Conservation (phyloP, 352 stramenopile genomes). For the Globisporangium heterothallicum region DNA sequence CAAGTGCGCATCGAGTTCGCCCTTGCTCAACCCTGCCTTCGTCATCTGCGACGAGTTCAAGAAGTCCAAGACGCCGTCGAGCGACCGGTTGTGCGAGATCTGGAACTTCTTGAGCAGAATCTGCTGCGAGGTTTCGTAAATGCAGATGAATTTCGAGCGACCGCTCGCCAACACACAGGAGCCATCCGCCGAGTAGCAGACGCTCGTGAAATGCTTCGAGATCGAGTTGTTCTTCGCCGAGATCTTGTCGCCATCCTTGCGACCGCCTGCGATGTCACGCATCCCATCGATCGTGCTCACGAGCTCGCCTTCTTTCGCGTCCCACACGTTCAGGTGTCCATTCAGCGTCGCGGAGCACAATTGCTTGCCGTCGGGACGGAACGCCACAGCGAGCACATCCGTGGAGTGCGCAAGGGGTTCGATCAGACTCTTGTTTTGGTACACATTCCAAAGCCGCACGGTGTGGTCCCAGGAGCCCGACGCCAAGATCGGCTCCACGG, state of each 20-base stretch:
- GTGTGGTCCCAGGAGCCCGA: constrained; percentile 98
- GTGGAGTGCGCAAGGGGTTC: constrained; percentile 95
- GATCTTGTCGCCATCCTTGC: constrained; percentile 75
- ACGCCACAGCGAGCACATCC: constrained; percentile 96
- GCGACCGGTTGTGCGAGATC: constrained; percentile 96
- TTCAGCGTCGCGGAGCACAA: constrained; percentile 95
- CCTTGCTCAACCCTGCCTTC: constrained; percentile 59
- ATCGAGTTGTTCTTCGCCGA: constrained; percentile 87
- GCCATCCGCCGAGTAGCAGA: constrained; percentile 98
- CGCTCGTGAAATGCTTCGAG: constrained; percentile 98
- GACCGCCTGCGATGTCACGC: constrained; percentile 94
- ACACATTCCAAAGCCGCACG: constrained; percentile 98
- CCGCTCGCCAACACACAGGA: constrained; percentile 95
- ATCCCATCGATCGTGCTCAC: constrained; percentile 95
- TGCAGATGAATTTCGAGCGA: constrained; percentile 98
- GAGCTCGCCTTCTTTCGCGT: constrained; percentile 93
- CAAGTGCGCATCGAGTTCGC: constrained; percentile 66
- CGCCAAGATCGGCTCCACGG: constrained; percentile 86
- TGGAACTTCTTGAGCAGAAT: constrained; percentile 99
- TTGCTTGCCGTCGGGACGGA: constrained; percentile 96
- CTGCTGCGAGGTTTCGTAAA: constrained; percentile 94
- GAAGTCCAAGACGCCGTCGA: constrained; percentile 96
- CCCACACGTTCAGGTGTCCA: constrained; percentile 96
- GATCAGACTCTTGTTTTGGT: constrained; percentile 93
- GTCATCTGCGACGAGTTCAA: constrained; percentile 91